phyloP scores from a whole-genome alignment of 129 eudicot genomes.

The Rutidosis leptorrhynchoides region DNA sequence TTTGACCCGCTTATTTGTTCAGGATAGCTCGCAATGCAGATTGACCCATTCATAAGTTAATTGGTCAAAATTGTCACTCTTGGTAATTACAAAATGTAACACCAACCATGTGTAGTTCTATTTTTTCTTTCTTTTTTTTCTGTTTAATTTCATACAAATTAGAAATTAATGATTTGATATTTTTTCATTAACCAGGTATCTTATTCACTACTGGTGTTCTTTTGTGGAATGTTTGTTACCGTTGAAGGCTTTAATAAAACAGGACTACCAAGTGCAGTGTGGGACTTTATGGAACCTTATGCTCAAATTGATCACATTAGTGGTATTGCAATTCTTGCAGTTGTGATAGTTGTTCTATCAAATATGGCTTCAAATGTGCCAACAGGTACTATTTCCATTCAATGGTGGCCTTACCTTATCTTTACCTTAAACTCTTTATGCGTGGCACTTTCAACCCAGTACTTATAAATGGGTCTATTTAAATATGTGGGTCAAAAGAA shows the following conservation, averaged over 20 bases:
- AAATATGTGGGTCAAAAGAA: too few species aligned
- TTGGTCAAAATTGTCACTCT: too few species aligned
- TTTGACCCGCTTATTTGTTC: too few species aligned
- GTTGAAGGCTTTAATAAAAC: conserved; percentile 89
- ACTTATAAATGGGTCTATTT: not conserved
- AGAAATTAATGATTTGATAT: too few species aligned
- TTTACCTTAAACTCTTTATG: not conserved
- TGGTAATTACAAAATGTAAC: too few species aligned
- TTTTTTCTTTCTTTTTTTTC: too few species aligned
- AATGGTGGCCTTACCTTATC: not conserved
- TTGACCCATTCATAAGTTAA: too few species aligned
- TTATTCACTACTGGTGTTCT: conserved; percentile 82
- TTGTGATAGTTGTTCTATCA: conserved; percentile 72
- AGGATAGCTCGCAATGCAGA: too few species aligned
- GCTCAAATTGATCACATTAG: conserved; percentile 54
- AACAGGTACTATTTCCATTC: conserved; percentile 45
- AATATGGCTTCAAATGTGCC: conserved; percentile 93
- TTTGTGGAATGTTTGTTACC: conserved; percentile 90
- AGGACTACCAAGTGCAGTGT: conserved; percentile 74
- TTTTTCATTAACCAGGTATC: conserved; percentile 91
- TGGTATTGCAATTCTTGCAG: conserved; percentile 61
- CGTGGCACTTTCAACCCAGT: not conserved
- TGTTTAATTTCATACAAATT: too few species aligned
- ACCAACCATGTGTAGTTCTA: too few species aligned
- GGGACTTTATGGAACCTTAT: conserved; percentile 89